These are phyloP conservation scores for Hibiscus mutabilis DNA, from an alignment of 345 rosid genomes.

Conservation along the genomic window DNA sequence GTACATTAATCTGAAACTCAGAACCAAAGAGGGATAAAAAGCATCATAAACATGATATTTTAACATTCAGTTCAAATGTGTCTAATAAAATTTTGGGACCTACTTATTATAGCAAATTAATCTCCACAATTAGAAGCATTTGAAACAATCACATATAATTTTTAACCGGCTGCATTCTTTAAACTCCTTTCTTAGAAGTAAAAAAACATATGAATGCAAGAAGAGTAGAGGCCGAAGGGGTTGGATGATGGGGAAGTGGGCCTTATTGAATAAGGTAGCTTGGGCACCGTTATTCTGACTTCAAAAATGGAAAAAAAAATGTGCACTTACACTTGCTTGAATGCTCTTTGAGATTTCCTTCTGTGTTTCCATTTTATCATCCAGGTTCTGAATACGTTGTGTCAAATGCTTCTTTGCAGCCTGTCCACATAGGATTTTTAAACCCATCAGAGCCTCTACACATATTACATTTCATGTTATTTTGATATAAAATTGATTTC, in stretches of 20 bases:
- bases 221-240: background rate
- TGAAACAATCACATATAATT: background rate
- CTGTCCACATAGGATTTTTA: slow-evolving; percentile 30
- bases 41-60: background rate
- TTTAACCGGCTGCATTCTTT: background rate
- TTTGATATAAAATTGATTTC: background rate
- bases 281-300: background rate
- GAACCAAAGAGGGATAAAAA: background rate
- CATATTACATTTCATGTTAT: background rate
- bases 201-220: background rate
- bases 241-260: background rate
- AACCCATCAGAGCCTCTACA: background rate
- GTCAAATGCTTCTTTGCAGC: slow-evolving; percentile 78
- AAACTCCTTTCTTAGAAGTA: background rate
- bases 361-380: slow-evolving; percentile 72
- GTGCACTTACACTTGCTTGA: slow-evolving; percentile 46
- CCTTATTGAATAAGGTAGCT: background rate
- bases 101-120: background rate
- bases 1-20: background rate
- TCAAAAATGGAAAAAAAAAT: background rate
- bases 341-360: slow-evolving; percentile 66
- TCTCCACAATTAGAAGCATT: background rate
- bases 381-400: slow-evolving; percentile 66
- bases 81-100: background rate
- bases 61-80: background rate